phyloP scores from a whole-genome alignment of 805 yeast species.

The Blastobotrys americana region DNA sequence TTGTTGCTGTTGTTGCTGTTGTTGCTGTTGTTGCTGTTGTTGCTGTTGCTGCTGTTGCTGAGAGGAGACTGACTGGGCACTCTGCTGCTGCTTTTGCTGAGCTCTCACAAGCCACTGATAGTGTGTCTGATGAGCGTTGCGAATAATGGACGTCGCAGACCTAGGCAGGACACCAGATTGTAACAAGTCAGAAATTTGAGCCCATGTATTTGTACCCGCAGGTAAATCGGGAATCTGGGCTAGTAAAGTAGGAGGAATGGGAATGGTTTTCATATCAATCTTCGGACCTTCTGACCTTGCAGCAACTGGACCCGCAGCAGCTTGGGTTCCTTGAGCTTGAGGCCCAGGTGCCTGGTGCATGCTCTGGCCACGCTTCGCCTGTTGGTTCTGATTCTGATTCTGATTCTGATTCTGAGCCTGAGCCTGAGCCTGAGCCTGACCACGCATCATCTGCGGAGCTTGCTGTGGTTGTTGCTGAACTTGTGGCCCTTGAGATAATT shows the following conservation, averaged over 20 bases:
- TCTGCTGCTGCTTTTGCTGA: not conserved
- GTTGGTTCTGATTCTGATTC: constrained; percentile 14
- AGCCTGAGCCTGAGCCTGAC: constrained; percentile 17
- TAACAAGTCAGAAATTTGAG: constrained; percentile 58
- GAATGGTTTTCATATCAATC: constrained; percentile 46
- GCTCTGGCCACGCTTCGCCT: constrained; percentile 28
- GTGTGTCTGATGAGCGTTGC: constrained; percentile 50
- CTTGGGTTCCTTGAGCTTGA: not conserved
- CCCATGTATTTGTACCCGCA: constrained; percentile 73
- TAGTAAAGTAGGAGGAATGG: constrained; percentile 64
- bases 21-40: constrained; percentile 9
- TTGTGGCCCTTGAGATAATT: no score
- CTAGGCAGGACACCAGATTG: constrained; percentile 53
- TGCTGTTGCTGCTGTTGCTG: not conserved
- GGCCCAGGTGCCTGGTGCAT: not conserved
- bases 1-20: constrained; percentile 16
- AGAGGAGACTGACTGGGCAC: not conserved
- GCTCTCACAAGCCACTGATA: constrained; percentile 19
- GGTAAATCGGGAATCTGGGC: constrained; percentile 70
- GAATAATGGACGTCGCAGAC: constrained; percentile 50
- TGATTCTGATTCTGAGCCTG: constrained; percentile 16
- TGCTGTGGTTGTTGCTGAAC: constrained; percentile 10
- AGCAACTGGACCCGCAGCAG: not conserved
- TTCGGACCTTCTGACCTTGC: constrained; percentile 5
- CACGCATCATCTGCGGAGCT: constrained; percentile 18